Base-by-base conservation (phyloP, 2,329 filamentous ascomycete genomes). In the Macroventuria anomochaeta region DNA sequence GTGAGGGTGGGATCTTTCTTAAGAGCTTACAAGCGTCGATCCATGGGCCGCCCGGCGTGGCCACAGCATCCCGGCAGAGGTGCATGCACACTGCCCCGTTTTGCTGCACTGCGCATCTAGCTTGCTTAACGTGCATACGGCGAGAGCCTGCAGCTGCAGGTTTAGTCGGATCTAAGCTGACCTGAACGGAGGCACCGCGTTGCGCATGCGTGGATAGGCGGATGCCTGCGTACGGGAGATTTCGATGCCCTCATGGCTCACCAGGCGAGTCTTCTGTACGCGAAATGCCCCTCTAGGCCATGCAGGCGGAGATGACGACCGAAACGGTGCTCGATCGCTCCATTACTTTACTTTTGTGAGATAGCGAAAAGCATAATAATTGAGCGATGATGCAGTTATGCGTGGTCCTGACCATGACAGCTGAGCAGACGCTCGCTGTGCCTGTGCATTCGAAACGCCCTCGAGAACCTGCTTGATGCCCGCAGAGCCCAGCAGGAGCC, bases 21-120 rank as follows among this genome's bases (percentile, higher is more conserved):
- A 74, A 71, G 68, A 70, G 65, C 60, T 65, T 65, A 67, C 66
- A 63, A 64, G 67, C 67, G 65, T 62, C 57, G 65, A 70, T 67
- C n/a, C 60, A 65, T 66, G 65, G 67, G 59, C 58, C 57, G 57
- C 52, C 63, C 65, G 67, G 68, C 55, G 69, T 72, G 70, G 70
- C 70, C 70, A 74, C 65, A 68, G 58, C 59, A 55, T 57, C 62
- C 55, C 64, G 64, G 69, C 62, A 71, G 68, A 64, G 65, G 66
- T 63, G 67, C 63, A 70, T 74, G 70, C 68, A 74, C 69, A 69
- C 69, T 73, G 71, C 70, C 69, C 69, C 69, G 63, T 72, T 70
- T 67, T 53, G 68, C 61, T 67, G 67, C 67, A 67, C 67, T 70
- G 69, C 68, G 66, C 68, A 73, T 63, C 60, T 69, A 71, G 67